These are phyloP conservation scores for Wolfiporia cocos DNA, from an alignment of 1,284 basidiomycete species.

Conservation along the genomic window DNA sequence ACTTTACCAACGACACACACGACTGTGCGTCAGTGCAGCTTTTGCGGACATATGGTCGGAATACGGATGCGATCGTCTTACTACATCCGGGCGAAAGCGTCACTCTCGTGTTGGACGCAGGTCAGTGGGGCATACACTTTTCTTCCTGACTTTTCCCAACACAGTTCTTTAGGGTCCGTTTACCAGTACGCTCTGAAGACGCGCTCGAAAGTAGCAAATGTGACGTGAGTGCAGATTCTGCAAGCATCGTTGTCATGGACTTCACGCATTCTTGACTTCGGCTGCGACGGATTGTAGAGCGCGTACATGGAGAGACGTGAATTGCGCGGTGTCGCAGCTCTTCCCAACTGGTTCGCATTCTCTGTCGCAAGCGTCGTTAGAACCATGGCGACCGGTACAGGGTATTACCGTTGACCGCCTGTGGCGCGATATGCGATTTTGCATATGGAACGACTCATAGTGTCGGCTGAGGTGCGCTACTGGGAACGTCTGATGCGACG, in stretches of 20 bases:
- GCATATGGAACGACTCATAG: slow-evolving; percentile 42
- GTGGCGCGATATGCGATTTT: slow-evolving; percentile 62
- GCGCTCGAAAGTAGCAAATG: slow-evolving; percentile 57
- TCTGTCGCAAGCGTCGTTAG: slow-evolving; percentile 24
- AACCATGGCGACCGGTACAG: slow-evolving; percentile 30
- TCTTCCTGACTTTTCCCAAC: neutral
- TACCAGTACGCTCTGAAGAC: slow-evolving; percentile 67
- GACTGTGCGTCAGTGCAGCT: slow-evolving; percentile 61
- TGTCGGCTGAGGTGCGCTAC: slow-evolving; percentile 6
- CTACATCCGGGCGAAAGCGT: slow-evolving; percentile 58
- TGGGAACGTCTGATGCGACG: too few relatives aligned
- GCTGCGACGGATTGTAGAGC: too few relatives aligned
- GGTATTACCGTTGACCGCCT: slow-evolving; percentile 60
- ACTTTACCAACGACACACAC: slow-evolving; percentile 63
- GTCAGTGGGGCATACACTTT: slow-evolving; percentile 11
- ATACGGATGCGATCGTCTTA: slow-evolving; percentile 46
- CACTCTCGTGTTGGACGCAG: slow-evolving; percentile 59
- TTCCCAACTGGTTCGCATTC: slow-evolving; percentile 36
- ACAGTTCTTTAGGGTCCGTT: slow-evolving; percentile 35
- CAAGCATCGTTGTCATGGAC: slow-evolving; percentile 8
- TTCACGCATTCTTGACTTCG: slow-evolving; percentile 3
- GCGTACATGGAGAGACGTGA: slow-evolving; percentile 59
- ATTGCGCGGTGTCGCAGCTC: slow-evolving; percentile 53
- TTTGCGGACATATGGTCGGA: slow-evolving; percentile 55
- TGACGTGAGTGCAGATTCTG: slow-evolving; percentile 45